Base-by-base conservation (phyloP, 108 stramenopile species). In the Ochromonas danica region DNA sequence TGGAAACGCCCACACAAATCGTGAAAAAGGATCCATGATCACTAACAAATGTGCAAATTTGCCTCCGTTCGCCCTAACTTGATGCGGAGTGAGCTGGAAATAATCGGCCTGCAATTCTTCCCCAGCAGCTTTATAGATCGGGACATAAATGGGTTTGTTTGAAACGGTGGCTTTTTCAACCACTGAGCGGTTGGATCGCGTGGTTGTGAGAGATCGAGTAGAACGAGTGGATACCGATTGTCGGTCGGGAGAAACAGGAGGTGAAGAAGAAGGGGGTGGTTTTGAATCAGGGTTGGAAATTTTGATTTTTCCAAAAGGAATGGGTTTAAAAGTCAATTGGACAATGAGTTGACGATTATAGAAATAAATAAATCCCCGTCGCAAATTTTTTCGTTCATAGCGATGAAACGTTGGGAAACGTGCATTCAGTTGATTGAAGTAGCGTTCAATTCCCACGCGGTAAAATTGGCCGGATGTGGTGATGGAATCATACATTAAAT, bases 21-120 rank as follows among this genome's bases (percentile, higher is more conserved):
- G 51, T 57, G 51, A 57, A 57, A 57, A 57, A 57, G 51, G 51
- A 57, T 57, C 51, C 51, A 57, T 57, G 51, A 57, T 57, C 51
- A 57, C 51, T 57, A 57, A 57, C 51, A 57, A 57, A 57, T 57
- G 51, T 57, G 51, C 51, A 57, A 57, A 57, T 57, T 57, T 57
- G 51, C 51, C 51, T 57, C 51, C 51, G 51, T 57, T 57, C 51
- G 51, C 51, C 51, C 51, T 57, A 57, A 57, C 51, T 57, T 57
- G 51, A 57, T 57, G 51, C 51, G 51, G 51, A 57, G 51, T 57
- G 51, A 57, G 51, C 51, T 57, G 51, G 51, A 57, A 57, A 57
- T 57, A 57, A 57, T 57, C 51, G 51, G 51, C 51, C 51, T 57
- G 51, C 51, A 57, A 57, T 57, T 57, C 51, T 57, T 57, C 51